Conservation (phyloP, 495 filamentous ascomycete genomes). For the Penicillium bovifimosum region DNA sequence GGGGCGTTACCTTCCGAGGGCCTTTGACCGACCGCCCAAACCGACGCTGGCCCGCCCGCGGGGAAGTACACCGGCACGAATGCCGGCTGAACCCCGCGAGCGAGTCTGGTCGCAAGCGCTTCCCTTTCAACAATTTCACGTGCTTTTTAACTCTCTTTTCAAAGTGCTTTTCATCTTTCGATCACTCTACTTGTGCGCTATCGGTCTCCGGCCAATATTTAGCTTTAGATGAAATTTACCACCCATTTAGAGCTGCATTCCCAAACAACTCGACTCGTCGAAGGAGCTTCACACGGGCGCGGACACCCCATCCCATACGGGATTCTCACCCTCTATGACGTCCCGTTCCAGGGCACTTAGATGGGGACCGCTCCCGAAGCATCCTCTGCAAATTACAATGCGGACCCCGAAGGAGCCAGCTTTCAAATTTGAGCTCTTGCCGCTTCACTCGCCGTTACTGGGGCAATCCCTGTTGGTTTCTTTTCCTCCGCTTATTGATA, state of each 20-base stretch:
- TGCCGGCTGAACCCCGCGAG: constrained; percentile 46
- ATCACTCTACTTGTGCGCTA: constrained; percentile 72
- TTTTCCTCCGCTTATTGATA: constrained; percentile 60
- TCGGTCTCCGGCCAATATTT: constrained; percentile 67
- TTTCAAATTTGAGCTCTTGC: constrained; percentile 70
- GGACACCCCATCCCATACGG: constrained; percentile 47
- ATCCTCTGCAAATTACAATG: constrained; percentile 66
- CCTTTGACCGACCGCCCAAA: constrained; percentile 54
- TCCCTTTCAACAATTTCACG: constrained; percentile 75
- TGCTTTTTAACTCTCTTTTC: constrained; percentile 71
- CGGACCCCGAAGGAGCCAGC: constrained; percentile 49
- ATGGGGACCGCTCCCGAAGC: constrained; percentile 48
- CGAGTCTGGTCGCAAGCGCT: constrained; percentile 62
- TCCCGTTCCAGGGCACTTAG: constrained; percentile 58
- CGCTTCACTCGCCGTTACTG: constrained; percentile 67
- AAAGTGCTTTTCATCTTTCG: constrained; percentile 21
- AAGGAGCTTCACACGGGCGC: constrained; percentile 48
- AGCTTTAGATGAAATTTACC: constrained; percentile 72
- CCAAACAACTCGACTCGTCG: constrained; percentile 30
- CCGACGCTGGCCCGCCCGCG: constrained; percentile 57
- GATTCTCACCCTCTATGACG: constrained; percentile 59
- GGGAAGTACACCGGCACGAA: constrained; percentile 53
- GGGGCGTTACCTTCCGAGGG: constrained; percentile 52
- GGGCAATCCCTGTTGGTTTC: constrained; percentile 68
- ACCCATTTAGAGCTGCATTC: constrained; percentile 46